phyloP scores from a whole-genome alignment of 768 basidiomycete species.

The Rhodotorula diobovata region DNA sequence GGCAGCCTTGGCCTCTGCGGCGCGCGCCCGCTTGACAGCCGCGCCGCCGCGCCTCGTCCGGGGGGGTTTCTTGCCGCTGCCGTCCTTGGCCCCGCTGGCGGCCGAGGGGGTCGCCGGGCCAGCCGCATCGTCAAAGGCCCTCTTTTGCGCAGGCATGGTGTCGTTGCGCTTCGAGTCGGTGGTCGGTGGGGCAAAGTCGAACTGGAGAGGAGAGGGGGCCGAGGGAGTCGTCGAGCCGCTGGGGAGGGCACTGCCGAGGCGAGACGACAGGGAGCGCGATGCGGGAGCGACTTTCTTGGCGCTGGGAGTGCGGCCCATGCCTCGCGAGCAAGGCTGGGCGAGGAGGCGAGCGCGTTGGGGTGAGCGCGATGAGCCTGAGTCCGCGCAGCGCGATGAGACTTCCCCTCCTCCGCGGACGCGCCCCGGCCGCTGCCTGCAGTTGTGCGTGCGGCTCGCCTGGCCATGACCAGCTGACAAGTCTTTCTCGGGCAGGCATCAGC shows the following conservation, averaged over 20 bases:
- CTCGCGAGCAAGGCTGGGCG: not conserved
- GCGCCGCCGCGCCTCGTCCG: not conserved
- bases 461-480: too few species aligned
- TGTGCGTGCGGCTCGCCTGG: too few species aligned
- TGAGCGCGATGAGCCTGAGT: not conserved
- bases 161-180: not conserved
- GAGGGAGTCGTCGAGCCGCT: not conserved
- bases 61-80: not conserved
- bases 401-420: too few species aligned
- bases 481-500: too few species aligned
- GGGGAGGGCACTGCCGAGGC: not conserved
- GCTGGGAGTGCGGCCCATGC: slow-evolving; percentile 23
- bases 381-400: not conserved
- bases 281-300: not conserved
- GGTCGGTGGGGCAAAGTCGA: not conserved
- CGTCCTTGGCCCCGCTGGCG: not conserved
- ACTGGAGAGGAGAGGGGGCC: slow-evolving; percentile 19
- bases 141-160: slow-evolving; percentile 27
- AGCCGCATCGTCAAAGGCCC: slow-evolving; percentile 11
- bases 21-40: not conserved
- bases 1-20: not conserved
- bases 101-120: not conserved
- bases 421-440: too few species aligned
- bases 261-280: slow-evolving; percentile 4
- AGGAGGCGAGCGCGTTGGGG: not conserved